Base-by-base conservation (phyloP, 176 grass and related monocot species). In the Calamus simplicifolius region DNA sequence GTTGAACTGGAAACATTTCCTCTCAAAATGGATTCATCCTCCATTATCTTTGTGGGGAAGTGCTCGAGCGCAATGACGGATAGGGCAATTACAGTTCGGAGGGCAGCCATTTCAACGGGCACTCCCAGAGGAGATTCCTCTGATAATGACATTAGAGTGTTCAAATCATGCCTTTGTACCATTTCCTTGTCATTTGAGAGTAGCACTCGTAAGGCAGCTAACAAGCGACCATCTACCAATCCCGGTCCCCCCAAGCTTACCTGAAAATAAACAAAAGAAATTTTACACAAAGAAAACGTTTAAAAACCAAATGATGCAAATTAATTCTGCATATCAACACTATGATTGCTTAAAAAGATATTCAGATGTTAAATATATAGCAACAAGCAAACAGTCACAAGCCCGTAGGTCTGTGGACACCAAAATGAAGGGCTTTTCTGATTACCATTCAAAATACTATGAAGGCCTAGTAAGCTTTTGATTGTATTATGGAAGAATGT, bases 21-120 rank as follows among this genome's bases (percentile, higher is more conserved):
- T 64, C 71, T 88, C 10, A 92, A 66, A 18, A 92, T 69, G 10
- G 75, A 57, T 52, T 98, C 79, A 31, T 98, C 93, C 29, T 98
- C 73, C 87, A 85, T 98, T 85, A 98, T 92, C 67, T 98, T 85
- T 18, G 93, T 92, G 51, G 89, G 81, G 65, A 98, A 98, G 67
- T 91, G 85, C 35, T 89, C 78, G 1, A 92, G 84, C 6, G 84
- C 81, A 70, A 98, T 74, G 1, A 86, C 76, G 16, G 76, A 88
- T 21, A 98, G 80, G 19, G 81, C 78, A 64, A 98, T 78, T 28
- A 85, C 67, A 25, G 87, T 98, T 76, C 84, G 71, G 27, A 92
- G 79, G 16, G 81, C 67, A 0, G 81, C 77, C 18, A 67, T 55
- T 78, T 98, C 84, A 19, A 85, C 27, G 6, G 70, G 54, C 25